Base-by-base conservation (phyloP, 257 asterid species). In the Solanum peruvianum region DNA sequence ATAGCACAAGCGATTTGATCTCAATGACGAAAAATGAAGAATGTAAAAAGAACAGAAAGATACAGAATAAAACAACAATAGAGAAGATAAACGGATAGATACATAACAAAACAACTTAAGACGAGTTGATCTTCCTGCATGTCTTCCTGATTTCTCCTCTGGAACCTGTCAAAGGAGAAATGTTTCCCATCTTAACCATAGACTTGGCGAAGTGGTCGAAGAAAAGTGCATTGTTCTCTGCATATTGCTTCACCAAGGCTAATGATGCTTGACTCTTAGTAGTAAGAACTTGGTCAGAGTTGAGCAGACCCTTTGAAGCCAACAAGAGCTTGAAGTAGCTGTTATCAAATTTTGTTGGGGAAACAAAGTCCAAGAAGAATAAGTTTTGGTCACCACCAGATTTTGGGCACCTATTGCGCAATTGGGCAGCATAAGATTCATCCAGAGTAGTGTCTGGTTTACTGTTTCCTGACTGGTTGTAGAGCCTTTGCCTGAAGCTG, bases 331-430 rank as follows among this genome's bases (percentile, higher is more conserved):
- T 94, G 93, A 92, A 96, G 92, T 96, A 96, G 89, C 87, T 88
- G 92, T 96, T 96, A 88, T 96, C 99, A 41, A 96, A 95, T 87
- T 77, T 89, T 4, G 93, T 90, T 5, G 99, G 96, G 78, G 94
- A 90, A 33, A 91, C 89, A 7, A 86, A 88, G 92, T 96, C 99
- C 91, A 96, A 81, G 91, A 88, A 49, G 41, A 93, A 96, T 39
- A 96, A 92, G 81, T 91, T 96, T 88, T 96, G 98, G 42, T 96
- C 98, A 9, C 98, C 99, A 2, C 98, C 99, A 0, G 99, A 96
- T 85, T 39, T 90, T 7, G 99, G 98, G 85, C 99, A 96, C 31
- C 89, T 66, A 20, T 87, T 85, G 6, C 98, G 97, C 87, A 95
- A 87, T 89, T 92, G 92, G 35, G 92, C 88, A 3, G 98, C 97